Evolutionary conservation across 2,329 filamentous ascomycete species (phyloP).

Genomic region (Stagonosporopsis vannaccii): DNA sequence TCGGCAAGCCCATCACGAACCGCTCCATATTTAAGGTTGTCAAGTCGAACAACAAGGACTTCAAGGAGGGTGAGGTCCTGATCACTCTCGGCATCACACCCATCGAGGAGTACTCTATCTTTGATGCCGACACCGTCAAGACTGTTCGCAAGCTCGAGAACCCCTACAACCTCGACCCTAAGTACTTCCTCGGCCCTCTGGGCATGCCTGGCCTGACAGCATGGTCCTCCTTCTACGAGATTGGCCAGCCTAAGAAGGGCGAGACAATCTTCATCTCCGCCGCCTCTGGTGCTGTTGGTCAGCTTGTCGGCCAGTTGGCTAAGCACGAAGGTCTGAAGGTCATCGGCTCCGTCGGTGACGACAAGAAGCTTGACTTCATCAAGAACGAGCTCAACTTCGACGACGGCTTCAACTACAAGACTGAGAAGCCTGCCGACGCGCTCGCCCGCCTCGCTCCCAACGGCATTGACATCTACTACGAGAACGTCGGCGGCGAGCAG

Average conservation of each 20-base stretch:
- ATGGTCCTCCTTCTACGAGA: conserved; percentile 76
- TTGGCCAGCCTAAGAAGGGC: conserved; percentile 76
- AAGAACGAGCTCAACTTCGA: conserved; percentile 74
- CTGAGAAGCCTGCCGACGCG: conserved; percentile 72
- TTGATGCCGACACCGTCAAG: conserved; percentile 58
- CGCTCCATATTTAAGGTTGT: conserved; percentile 71
- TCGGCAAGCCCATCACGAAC: conserved; percentile 71
- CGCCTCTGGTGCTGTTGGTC: conserved; percentile 81
- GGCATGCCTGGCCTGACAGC: conserved; percentile 82
- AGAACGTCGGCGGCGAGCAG: conserved; percentile 80
- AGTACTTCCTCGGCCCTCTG: conserved; percentile 75
- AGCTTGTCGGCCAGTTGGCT: conserved; percentile 82
- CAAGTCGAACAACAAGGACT: conserved; percentile 70
- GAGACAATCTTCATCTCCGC: conserved; percentile 85
- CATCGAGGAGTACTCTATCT: conserved; percentile 72
- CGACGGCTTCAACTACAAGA: conserved; percentile 88
- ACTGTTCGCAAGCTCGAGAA: conserved; percentile 68
- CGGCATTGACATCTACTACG: conserved; percentile 84
- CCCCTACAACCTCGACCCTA: conserved; percentile 70
- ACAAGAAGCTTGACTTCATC: conserved; percentile 81
- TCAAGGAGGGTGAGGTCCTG: conserved; percentile 72
- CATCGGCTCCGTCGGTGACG: conserved; percentile 79
- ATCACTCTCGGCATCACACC: conserved; percentile 58
- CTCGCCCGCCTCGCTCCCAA: conserved; percentile 75
- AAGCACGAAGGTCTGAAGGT: conserved; percentile 82